Evolutionary conservation across 148 eudicot genomes (phyloP).

Genomic region (Chenopodium quinoa): DNA sequence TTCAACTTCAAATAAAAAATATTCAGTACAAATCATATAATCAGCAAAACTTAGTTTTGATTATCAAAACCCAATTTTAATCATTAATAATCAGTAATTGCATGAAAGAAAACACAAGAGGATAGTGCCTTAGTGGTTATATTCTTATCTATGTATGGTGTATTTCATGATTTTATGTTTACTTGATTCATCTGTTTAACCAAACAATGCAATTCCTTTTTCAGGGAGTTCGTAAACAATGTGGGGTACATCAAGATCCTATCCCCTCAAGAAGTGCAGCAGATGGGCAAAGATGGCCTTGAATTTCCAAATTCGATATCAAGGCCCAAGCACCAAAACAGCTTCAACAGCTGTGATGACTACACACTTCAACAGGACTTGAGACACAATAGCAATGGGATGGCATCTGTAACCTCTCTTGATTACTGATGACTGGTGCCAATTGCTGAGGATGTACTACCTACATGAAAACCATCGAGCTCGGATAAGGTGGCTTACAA

Average conservation of each 20-base stretch:
- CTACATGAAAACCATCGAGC: neutral
- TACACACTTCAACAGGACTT: conserved; percentile 45
- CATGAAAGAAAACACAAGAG: no score
- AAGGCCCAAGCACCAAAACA: conserved; percentile 39
- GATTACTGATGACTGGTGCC: conserved; percentile 44
- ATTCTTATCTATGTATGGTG: neutral
- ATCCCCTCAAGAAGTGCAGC: conserved; percentile 72
- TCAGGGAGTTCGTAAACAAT: conserved; percentile 75
- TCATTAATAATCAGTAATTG: no score
- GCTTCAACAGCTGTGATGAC: conserved; percentile 45
- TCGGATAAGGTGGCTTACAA: neutral
- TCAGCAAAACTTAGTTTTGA: no score
- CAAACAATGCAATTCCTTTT: neutral
- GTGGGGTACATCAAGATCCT: conserved; percentile 82
- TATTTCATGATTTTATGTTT: neutral
- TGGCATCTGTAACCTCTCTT: conserved; percentile 55
- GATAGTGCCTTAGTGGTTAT: neutral
- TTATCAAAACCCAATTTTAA: no score
- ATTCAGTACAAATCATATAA: no score
- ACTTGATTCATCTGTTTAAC: neutral
- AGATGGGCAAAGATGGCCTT: conserved; percentile 71
- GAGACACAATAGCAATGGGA: conserved; percentile 44
- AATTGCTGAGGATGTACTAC: neutral
- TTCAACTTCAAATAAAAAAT: no score
- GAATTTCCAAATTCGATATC: conserved; percentile 52